Conservation (phyloP, 331 rosid genomes). For the Quercus lobata region DNA sequence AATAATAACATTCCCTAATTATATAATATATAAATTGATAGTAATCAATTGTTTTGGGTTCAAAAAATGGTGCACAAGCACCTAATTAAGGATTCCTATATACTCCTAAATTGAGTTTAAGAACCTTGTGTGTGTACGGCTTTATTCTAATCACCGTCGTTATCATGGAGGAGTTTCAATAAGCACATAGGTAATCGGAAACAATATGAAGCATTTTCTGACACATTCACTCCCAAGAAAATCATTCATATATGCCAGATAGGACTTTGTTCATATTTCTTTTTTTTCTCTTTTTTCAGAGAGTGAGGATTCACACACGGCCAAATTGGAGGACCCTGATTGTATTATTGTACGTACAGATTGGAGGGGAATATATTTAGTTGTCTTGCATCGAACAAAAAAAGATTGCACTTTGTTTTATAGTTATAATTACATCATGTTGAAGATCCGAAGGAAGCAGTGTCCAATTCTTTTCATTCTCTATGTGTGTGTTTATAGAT, state of each 20-base stretch:
- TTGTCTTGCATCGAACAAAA: not conserved
- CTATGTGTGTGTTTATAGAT: no score
- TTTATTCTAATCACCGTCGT: no score
- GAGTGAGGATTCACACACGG: not conserved
- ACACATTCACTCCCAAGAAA: conserved; percentile 1
- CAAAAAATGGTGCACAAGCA: no score
- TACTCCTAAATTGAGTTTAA: no score
- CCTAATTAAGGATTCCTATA: no score
- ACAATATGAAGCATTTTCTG: conserved; percentile 15
- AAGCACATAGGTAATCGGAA: conserved; percentile 7
- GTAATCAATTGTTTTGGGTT: no score
- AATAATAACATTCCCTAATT: no score
- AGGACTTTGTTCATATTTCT: not conserved
- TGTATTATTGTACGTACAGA: not conserved
- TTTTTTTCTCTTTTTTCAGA: not conserved
- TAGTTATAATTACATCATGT: not conserved
- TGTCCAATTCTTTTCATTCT: no score
- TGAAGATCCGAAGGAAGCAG: not conserved
- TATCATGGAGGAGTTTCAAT: no score
- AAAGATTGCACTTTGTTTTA: not conserved
- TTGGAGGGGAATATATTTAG: not conserved
- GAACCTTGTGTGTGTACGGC: no score
- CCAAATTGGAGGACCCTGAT: not conserved
- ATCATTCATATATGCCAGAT: not conserved
- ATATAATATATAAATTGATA: no score